Evolutionary conservation across 352 stramenopile species (phyloP).

Genomic region (Hyphochytrium catenoides): DNA sequence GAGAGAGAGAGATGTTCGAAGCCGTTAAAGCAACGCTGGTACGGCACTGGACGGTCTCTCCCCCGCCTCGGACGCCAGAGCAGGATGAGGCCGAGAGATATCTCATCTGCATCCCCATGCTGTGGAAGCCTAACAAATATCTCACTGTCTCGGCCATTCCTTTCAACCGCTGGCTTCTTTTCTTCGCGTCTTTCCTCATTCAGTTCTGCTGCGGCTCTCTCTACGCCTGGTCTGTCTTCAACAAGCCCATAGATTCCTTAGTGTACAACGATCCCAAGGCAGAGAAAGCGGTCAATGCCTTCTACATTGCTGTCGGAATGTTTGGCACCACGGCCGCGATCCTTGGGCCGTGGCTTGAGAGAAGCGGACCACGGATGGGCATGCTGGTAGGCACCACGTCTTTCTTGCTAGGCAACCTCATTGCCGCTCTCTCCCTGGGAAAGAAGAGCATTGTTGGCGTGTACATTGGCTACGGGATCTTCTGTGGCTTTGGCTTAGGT

Average conservation of each 20-base stretch:
- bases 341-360: conserved; percentile 28
- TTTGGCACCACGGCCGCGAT: conserved; percentile 25
- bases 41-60: conserved; percentile 22
- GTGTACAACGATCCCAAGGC: conserved; percentile 22
- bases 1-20: too few species aligned
- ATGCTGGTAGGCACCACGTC: conserved; percentile 18
- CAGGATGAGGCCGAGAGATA: conserved; percentile 26
- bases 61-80: conserved; percentile 15
- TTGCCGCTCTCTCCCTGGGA: conserved; percentile 21
- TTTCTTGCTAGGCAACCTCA: conserved; percentile 25
- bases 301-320: conserved; percentile 33
- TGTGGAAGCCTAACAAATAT: conserved; percentile 23
- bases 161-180: conserved; percentile 40
- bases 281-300: conserved; percentile 26
- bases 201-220: conserved; percentile 39
- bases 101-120: conserved; percentile 15
- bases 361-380: conserved; percentile 18
- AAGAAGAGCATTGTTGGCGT: conserved; percentile 24
- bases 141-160: conserved; percentile 13
- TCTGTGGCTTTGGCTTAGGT: conserved; percentile 25
- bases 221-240: conserved; percentile 41
- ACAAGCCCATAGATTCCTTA: conserved; percentile 25
- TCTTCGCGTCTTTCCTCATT: conserved; percentile 25
- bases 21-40: too few species aligned
- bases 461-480: conserved; percentile 37